Conservation (phyloP, 768 basidiomycete genomes). For the Phylloporus scabripes region DNA sequence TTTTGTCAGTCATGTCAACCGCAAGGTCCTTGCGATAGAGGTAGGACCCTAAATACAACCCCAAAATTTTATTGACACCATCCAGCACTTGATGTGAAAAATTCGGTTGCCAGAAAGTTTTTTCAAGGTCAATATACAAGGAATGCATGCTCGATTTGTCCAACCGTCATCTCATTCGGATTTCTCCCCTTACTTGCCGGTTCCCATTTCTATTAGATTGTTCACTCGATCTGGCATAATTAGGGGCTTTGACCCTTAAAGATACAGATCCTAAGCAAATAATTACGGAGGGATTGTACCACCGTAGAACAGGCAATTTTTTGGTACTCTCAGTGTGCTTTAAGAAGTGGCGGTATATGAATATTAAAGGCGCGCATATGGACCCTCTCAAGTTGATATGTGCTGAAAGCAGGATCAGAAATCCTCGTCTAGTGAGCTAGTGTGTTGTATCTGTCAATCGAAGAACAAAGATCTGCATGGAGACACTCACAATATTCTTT, state of each 20-base stretch:
- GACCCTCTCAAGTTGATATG: neutral
- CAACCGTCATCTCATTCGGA: too few relatives aligned
- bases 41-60: neutral
- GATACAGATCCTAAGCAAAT: too few relatives aligned
- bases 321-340: too few relatives aligned
- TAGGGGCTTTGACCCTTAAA: too few relatives aligned
- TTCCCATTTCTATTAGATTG: too few relatives aligned
- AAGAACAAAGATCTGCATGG: too few relatives aligned
- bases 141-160: too few relatives aligned
- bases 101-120: neutral
- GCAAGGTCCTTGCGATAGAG: slow-evolving; percentile 34
- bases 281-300: too few relatives aligned
- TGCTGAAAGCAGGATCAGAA: slow-evolving; percentile 8
- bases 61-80: neutral
- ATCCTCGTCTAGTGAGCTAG: slow-evolving; percentile 16
- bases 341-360: too few relatives aligned
- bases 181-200: too few relatives aligned
- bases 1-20: slow-evolving; percentile 59
- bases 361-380: neutral
- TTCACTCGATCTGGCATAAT: too few relatives aligned
- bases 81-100: neutral
- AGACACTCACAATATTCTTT: slow-evolving; percentile 34
- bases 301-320: too few relatives aligned
- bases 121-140: neutral
- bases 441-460: neutral